A percentile compares a stretch with the other conserved stretches of the same genome.
Conservation (phyloP, 2,329 filamentous ascomycete species). For the Cercospora nicotianae region DNA sequence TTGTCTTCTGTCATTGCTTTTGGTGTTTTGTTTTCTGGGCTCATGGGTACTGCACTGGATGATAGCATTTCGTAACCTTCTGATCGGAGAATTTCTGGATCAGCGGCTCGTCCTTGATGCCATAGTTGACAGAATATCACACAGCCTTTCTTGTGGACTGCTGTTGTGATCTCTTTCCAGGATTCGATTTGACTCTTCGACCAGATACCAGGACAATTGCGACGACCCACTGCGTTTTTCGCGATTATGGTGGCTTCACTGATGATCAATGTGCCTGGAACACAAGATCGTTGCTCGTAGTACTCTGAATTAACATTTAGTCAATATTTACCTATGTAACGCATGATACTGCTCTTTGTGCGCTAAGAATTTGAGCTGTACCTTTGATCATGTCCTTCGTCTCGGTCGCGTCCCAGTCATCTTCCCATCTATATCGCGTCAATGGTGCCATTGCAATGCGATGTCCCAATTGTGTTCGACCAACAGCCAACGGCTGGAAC, state of each 20-base stretch:
- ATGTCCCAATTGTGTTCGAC: constrained; percentile 45
- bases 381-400: constrained; percentile 34
- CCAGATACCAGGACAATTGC: constrained; percentile 37
- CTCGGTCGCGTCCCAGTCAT: constrained; percentile 30
- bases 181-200: constrained; percentile 45
- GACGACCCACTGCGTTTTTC: constrained; percentile 26
- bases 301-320: constrained; percentile 36
- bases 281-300: constrained; percentile 35
- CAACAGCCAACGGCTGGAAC: constrained; percentile 47
- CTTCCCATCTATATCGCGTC: constrained; percentile 38
- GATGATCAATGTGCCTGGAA: constrained; percentile 37
- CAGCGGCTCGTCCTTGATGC: constrained; percentile 52
- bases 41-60: background rate
- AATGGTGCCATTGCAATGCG: constrained; percentile 58
- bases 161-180: constrained; percentile 53
- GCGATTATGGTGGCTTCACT: constrained; percentile 40
- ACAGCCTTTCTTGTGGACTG: constrained; percentile 52
- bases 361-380: background rate
- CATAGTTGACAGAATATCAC: constrained; percentile 50
- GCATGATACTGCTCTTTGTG: too few relatives aligned
- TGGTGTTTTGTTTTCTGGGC: background rate
- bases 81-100: constrained; percentile 29
- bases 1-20: constrained; percentile 45
- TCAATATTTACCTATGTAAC: too few relatives aligned
- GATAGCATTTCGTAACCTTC: background rate